phyloP scores from a whole-genome alignment of 768 basidiomycete species.

The Termitomyces sp. region DNA sequence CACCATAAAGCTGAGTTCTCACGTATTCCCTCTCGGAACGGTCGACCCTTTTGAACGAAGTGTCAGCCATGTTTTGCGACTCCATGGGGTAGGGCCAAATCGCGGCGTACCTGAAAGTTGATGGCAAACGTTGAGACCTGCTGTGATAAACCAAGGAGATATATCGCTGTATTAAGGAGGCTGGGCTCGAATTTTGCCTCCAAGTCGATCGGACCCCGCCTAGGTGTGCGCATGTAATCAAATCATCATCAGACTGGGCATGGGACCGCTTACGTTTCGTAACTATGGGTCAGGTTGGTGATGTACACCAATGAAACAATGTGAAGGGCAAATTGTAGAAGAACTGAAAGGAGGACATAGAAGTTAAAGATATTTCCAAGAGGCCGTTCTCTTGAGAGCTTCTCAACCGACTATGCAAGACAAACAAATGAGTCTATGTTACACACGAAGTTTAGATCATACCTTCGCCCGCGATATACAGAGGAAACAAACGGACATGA shows the following conservation, averaged over 20 bases:
- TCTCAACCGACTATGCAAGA: constrained; percentile 84
- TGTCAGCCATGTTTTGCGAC: neutral
- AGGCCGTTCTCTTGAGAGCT: constrained; percentile 88
- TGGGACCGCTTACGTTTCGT: constrained; percentile 60
- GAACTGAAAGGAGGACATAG: constrained; percentile 88
- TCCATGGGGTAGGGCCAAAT: neutral
- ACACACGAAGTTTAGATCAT: constrained; percentile 15
- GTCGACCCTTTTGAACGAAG: constrained; percentile 60
- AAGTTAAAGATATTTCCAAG: constrained; percentile 95
- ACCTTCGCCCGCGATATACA: constrained; percentile 98
- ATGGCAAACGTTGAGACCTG: constrained; percentile 98
- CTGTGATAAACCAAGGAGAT: constrained; percentile 90
- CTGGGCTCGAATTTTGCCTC: constrained; percentile 97
- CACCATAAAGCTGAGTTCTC: constrained; percentile 94
- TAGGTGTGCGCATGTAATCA: constrained; percentile 10
- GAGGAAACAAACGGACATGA: constrained; percentile 98
- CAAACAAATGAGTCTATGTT: neutral
- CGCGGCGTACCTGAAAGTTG: constrained; percentile 78
- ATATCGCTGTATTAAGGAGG: constrained; percentile 94
- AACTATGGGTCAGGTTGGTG: constrained; percentile 72
- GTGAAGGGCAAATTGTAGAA: constrained; percentile 92
- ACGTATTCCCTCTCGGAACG: constrained; percentile 96
- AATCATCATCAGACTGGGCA: neutral
- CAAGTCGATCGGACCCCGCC: constrained; percentile 78
- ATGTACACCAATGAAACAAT: constrained; percentile 90